phyloP scores from a whole-genome alignment of 148 eudicot species.

The Silene conica region DNA sequence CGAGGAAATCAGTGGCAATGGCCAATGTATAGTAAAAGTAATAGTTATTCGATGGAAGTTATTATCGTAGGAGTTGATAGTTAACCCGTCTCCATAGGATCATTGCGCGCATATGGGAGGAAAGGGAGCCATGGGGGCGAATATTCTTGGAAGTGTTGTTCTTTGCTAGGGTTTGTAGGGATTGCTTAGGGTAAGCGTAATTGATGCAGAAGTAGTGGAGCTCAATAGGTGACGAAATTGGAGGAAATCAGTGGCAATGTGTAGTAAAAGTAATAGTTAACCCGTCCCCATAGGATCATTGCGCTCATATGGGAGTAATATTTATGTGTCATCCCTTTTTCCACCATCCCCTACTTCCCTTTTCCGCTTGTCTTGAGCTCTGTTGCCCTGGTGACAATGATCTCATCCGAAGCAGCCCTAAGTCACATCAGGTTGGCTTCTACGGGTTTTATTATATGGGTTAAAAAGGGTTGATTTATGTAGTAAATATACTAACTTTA shows the following conservation, averaged over 20 bases:
- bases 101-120: no score
- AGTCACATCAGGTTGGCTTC: background rate
- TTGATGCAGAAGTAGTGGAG: no score
- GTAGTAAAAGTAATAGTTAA: background rate
- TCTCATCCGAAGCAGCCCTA: background rate
- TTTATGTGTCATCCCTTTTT: no score
- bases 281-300: background rate
- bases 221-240: no score
- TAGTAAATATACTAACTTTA: background rate
- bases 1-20: no score
- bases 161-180: background rate
- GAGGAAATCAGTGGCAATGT: no score
- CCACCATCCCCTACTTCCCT: no score
- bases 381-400: background rate
- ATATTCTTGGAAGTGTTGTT: no score
- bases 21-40: no score
- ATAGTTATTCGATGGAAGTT: background rate
- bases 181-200: no score
- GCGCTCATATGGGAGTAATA: no score
- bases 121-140: no score
- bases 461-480: background rate
- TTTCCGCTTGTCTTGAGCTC: background rate
- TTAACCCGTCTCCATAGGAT: background rate
- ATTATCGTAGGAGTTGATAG: background rate
- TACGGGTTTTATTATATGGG: background rate